A percentile compares a stretch with the other conserved stretches of the same genome.
phyloP scores from a whole-genome alignment of 352 stramenopile genomes.

The Globisporangium apiculatum region DNA sequence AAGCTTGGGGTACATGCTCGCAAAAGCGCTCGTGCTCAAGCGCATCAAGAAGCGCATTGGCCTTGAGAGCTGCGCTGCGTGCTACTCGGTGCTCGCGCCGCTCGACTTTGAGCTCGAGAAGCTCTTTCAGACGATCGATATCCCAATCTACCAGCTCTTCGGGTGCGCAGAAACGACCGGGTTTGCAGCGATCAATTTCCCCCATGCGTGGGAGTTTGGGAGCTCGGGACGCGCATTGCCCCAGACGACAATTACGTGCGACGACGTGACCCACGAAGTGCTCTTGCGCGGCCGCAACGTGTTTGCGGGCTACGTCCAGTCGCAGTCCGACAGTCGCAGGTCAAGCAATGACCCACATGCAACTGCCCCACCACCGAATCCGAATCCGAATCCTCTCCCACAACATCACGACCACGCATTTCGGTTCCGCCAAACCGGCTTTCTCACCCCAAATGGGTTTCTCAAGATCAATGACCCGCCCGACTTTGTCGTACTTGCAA shows the following conservation, averaged over 20 bases:
- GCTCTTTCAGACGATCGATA: constrained; percentile 79
- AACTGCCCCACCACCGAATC: neutral
- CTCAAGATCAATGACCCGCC: constrained; percentile 61
- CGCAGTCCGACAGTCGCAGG: no score
- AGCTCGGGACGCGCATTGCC: constrained; percentile 51
- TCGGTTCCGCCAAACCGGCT: constrained; percentile 41
- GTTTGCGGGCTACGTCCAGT: constrained; percentile 54
- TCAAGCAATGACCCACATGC: constrained; percentile 4
- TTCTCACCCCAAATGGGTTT: constrained; percentile 65
- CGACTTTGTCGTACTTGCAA: constrained; percentile 68
- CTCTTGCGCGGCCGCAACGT: constrained; percentile 64
- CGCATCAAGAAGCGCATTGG: constrained; percentile 76
- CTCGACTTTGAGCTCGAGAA: constrained; percentile 76
- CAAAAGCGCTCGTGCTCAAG: constrained; percentile 72
- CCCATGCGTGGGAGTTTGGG: constrained; percentile 67
- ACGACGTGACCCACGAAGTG: constrained; percentile 58
- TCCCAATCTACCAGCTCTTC: constrained; percentile 76
- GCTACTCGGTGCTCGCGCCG: constrained; percentile 68
- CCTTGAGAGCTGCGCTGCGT: constrained; percentile 62
- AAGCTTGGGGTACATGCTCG: constrained; percentile 71
- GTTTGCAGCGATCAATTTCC: constrained; percentile 67
- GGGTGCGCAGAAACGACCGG: constrained; percentile 59
- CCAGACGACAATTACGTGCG: constrained; percentile 50
- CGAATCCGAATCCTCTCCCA: no score
- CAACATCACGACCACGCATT: constrained; percentile 14